Evolutionary conservation across 495 filamentous ascomycete species (phyloP), one percentile per base, ranked within the genome.

Genomic region (Penicillium taxi): DNA sequence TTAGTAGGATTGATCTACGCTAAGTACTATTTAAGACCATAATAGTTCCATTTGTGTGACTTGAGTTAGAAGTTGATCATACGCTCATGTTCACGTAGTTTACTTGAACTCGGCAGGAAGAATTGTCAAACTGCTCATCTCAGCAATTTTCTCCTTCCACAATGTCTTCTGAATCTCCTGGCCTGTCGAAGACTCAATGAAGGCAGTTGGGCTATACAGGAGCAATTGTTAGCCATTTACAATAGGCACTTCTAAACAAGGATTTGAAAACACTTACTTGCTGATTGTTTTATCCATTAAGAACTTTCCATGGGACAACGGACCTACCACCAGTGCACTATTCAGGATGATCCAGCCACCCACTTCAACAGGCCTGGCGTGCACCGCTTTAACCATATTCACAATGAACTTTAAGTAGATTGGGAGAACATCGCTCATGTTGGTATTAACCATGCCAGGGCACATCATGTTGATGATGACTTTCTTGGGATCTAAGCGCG

Each of bases 381-480:
- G 19, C 2, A 40, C 5, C 5, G 12, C 12, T 20, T 32, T 32
- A 23, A 33, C 8, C 14, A 33, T 15, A 26, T 26, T 26, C n/a
- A 34, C 9, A 26, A 41, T 9, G 13, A 33, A 4, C 6, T 23
- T 13, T 17, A 42, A 7, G 16, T 28, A 15, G 5, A 41, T 11
- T 12, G 32, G 39, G 15, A 47, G 22, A 29, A 33, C 18, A 16
- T 39, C 39, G 13, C 34, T 33, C 14, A 52, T 35, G 9, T 17
- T 26, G 1, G 48, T 55, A 13, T 35, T 31, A 2, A 55, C 23
- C 45, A 53, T 44, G 4, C 48, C 52, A 0, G 52, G 52, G 19
- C 45, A 55, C 9, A 53, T 13, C 45, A 50, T 50, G 17, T 55
- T 55, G 14, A 52, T 9, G 20, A 52, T 31, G n/a, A 53, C 25